Evolutionary conservation across 2,329 filamentous ascomycete genomes (phyloP).

Genomic region (Ilyonectria mors-panacis): DNA sequence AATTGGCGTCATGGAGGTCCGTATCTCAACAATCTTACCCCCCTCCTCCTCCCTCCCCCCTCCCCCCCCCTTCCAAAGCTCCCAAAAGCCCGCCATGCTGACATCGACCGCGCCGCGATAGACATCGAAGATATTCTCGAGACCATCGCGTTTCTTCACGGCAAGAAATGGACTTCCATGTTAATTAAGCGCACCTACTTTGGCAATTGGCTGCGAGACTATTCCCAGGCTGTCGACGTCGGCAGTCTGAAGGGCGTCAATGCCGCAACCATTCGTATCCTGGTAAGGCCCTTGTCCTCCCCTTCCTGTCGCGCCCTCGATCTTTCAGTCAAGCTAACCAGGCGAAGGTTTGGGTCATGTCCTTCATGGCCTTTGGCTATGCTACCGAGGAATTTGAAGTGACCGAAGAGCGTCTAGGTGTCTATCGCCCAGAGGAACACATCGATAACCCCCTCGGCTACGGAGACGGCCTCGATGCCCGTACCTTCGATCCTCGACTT

Average conservation of each 20-base stretch:
- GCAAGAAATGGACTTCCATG: slow-evolving; percentile 88
- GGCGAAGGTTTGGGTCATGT: slow-evolving; percentile 79
- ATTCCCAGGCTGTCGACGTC: slow-evolving; percentile 87
- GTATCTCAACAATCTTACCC: slow-evolving; percentile 28
- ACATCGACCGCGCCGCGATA: slow-evolving; percentile 42
- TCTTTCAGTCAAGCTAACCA: slow-evolving; percentile 4
- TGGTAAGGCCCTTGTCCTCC: slow-evolving; percentile 60
- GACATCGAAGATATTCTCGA: slow-evolving; percentile 89
- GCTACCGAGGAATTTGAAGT: slow-evolving; percentile 91
- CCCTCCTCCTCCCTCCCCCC: slow-evolving; percentile 14
- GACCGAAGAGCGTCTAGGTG: slow-evolving; percentile 83
- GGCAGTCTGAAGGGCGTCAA: slow-evolving; percentile 85
- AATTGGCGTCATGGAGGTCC: slow-evolving; percentile 79
- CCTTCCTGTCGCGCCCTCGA: neutral
- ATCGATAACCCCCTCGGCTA: slow-evolving; percentile 88
- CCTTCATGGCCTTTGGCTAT: slow-evolving; percentile 86
- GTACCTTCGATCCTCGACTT: slow-evolving; percentile 84
- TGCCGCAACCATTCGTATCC: slow-evolving; percentile 81
- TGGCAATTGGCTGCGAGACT: slow-evolving; percentile 90
- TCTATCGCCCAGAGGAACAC: slow-evolving; percentile 83
- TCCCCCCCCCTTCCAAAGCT: neutral
- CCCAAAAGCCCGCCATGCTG: slow-evolving; percentile 31
- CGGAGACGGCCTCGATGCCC: slow-evolving; percentile 87
- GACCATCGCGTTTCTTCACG: slow-evolving; percentile 81
- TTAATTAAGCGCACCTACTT: slow-evolving; percentile 86